Conservation (phyloP, 2,329 filamentous ascomycete species). For the Eurotiales sp. region DNA sequence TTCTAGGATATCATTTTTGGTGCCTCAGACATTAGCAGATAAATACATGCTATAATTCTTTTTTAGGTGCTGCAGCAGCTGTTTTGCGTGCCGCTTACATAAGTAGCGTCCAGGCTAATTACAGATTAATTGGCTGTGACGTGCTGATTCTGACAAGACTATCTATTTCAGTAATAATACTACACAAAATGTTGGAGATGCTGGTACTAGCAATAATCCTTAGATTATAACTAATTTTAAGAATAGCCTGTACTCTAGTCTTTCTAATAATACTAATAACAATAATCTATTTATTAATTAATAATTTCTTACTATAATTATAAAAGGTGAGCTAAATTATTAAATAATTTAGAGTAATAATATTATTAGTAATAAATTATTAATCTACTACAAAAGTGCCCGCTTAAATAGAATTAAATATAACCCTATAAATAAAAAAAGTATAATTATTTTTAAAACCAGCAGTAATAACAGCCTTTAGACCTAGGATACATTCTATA, state of each 20-base stretch:
- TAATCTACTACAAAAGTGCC: constrained; percentile 4
- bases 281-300: constrained; percentile 5
- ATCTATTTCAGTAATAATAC: constrained; percentile 8
- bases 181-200: no score
- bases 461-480: constrained; percentile 10
- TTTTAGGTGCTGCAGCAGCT: no score
- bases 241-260: constrained; percentile 10
- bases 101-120: no score
- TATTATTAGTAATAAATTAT: not conserved
- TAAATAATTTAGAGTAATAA: constrained; percentile 7
- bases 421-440: constrained; percentile 9
- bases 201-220: constrained; percentile 6
- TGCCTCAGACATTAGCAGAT: no score
- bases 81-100: no score
- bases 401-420: constrained; percentile 5
- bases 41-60: no score
- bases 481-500: constrained; percentile 11
- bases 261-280: not conserved
- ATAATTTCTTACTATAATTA: constrained; percentile 6
- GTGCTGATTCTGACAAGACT: no score
- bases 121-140: no score
- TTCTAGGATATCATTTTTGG: no score
- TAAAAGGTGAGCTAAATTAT: constrained; percentile 5
- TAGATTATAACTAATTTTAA: constrained; percentile 12
- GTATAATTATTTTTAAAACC: constrained; percentile 10